phyloP scores from a whole-genome alignment of 148 eudicot species.

The Vaccinium vitisidaea region DNA sequence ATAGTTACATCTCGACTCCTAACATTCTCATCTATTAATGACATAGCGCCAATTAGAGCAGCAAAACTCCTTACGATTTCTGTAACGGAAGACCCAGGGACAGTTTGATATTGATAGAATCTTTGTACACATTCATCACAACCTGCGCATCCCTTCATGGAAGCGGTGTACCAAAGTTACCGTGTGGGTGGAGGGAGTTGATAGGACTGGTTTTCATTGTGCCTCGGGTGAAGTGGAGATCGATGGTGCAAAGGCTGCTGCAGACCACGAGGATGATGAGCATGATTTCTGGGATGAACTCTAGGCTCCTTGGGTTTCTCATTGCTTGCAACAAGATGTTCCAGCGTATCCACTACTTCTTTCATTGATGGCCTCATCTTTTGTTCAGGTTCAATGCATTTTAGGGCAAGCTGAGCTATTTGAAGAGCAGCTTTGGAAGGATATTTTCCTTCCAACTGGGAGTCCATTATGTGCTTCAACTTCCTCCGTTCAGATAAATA shows the following conservation, averaged over 20 bases:
- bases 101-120: background rate
- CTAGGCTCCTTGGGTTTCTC: conserved; percentile 47
- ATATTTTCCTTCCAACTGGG: conserved; percentile 60
- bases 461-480: conserved; percentile 62
- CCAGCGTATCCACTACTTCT: conserved; percentile 54
- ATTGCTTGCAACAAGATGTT: conserved; percentile 31
- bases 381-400: conserved; percentile 54
- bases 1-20: background rate
- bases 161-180: background rate
- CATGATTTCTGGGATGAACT: conserved; percentile 21
- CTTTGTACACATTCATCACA: background rate
- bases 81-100: background rate
- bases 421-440: conserved; percentile 59
- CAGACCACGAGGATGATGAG: background rate
- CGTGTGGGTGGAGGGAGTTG: conserved; percentile 25
- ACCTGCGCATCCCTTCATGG: background rate
- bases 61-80: conserved; percentile 2
- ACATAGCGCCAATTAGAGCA: conserved; percentile 4
- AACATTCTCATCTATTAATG: background rate
- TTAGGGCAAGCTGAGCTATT: conserved; percentile 60
- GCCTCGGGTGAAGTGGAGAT: conserved; percentile 30
- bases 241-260: conserved; percentile 26
- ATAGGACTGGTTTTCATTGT: conserved; percentile 24
- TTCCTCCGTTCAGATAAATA: conserved; percentile 48
- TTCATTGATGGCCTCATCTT: conserved; percentile 68